These are phyloP conservation scores for Candida montana DNA, from an alignment of 805 yeast genomes.

Conservation along the genomic window DNA sequence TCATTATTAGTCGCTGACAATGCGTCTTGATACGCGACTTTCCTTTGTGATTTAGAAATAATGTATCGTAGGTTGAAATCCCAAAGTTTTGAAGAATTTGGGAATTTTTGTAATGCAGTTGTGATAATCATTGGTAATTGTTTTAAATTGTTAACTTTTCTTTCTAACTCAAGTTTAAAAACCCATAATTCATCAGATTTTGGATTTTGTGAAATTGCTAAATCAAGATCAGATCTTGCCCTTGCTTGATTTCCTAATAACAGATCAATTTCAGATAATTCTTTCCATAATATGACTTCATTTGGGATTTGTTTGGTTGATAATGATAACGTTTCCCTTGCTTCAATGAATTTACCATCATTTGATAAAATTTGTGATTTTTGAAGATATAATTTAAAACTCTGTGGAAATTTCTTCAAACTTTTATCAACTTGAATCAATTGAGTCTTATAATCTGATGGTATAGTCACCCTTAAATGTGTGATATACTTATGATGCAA, in stretches of 20 bases:
- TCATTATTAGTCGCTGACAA: conserved; percentile 59
- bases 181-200: conserved; percentile 48
- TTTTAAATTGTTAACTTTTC: conserved; percentile 37
- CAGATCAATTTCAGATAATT: conserved; percentile 40
- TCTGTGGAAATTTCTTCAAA: conserved; percentile 40
- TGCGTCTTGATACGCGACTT: conserved; percentile 64
- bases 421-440: conserved; percentile 40
- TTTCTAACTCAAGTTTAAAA: conserved; percentile 56
- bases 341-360: conserved; percentile 28
- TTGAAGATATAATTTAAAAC: conserved; percentile 54
- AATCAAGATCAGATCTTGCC: conserved; percentile 70
- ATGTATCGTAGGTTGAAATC: conserved; percentile 43
- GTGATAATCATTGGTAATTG: conserved; percentile 53
- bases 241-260: conserved; percentile 38
- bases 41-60: conserved; percentile 44
- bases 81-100: conserved; percentile 63
- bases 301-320: conserved; percentile 48
- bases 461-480: conserved; percentile 38
- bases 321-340: conserved; percentile 40
- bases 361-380: conserved; percentile 49
- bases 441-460: conserved; percentile 30
- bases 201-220: conserved; percentile 51
- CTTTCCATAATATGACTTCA: conserved; percentile 48
- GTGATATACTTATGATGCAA: conserved; percentile 56
- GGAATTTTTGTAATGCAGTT: conserved; percentile 53